Evolutionary conservation across 176 grass and related monocot genomes (phyloP), one percentile per base, ranked within the genome.

Genomic region (Miscanthus lutarioriparius): DNA sequence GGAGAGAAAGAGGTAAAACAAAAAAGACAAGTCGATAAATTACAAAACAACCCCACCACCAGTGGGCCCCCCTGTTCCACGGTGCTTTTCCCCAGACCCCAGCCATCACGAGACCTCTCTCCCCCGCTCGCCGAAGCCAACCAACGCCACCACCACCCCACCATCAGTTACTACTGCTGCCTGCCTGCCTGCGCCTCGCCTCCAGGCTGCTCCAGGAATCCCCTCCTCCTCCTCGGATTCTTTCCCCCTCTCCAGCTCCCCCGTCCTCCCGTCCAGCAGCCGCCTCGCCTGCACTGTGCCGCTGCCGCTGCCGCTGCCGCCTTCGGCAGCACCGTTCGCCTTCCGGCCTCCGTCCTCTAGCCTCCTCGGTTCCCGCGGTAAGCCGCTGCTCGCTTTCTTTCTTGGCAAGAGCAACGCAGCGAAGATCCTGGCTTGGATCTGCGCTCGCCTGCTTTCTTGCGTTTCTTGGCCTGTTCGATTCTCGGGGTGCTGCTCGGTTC

Each of bases 71-170:
- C 53, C 68, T 87, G 75, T 62, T 83, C 75, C 84, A 61, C 61
- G 80, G 75, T 43, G 89, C 89, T 86, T 90, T 90, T 64, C 80
- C 88, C 84, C 80, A 70, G 88, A n/a, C n/a, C 88, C 84, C 80
- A 70, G 88, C 84, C 75, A 87, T 87, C 88, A 83, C 88, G 88
- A 90, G 74, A 20, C 84, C 74, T 25, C 84, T 17, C 71, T 32
- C 28, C 4, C 47, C 25, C 62, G 63, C 71, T 74, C 71, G 71
- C 58, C 77, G 84, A 83, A 71, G 58, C 77, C 77, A 85, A 70
- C 71, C 74, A 78, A 86, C 76, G 4, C 76, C 87, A 68, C 88
- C 66, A 79, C 87, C 86, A 27, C 79, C 36, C 82, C 82, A 82
- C 79, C 77, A 64, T 64, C 61, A 70, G 79, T 81, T 81, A 81